A percentile compares a stretch with the other conserved stretches of the same genome.
These are phyloP conservation scores for Pythium rishiriense DNA, from an alignment of 352 stramenopile genomes.

Conservation along the genomic window DNA sequence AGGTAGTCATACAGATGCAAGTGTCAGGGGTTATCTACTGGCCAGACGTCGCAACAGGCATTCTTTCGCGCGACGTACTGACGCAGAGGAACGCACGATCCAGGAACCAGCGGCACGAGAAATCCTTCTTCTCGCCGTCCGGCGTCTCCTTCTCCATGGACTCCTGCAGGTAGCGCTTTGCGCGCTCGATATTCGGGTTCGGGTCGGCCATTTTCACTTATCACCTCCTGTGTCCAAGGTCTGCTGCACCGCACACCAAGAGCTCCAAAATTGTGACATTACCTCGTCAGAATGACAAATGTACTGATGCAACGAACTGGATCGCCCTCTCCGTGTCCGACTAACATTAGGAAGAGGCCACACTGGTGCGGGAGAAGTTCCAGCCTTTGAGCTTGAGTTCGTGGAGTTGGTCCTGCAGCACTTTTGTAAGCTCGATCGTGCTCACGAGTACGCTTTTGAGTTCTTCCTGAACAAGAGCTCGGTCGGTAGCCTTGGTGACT, in stretches of 20 bases:
- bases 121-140: constrained; percentile 42
- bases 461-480: constrained; percentile 68
- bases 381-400: constrained; percentile 81
- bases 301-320: constrained; percentile 6
- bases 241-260: neutral
- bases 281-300: constrained; percentile 14
- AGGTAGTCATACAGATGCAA: neutral
- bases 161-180: constrained; percentile 64
- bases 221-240: neutral
- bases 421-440: constrained; percentile 71
- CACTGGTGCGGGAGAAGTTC: constrained; percentile 48
- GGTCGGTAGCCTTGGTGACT: constrained; percentile 41
- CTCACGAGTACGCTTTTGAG: constrained; percentile 60
- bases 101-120: constrained; percentile 77
- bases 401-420: constrained; percentile 72
- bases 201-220: constrained; percentile 18
- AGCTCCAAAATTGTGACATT: constrained; percentile 3
- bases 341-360: neutral
- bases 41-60: neutral
- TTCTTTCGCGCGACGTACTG: constrained; percentile 51
- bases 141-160: constrained; percentile 31
- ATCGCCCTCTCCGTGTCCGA: constrained; percentile 5
- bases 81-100: constrained; percentile 82
- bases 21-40: neutral
- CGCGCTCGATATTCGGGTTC: constrained; percentile 54